Evolutionary conservation across 805 yeast species (phyloP).

Genomic region (Brettanomyces nanus): DNA sequence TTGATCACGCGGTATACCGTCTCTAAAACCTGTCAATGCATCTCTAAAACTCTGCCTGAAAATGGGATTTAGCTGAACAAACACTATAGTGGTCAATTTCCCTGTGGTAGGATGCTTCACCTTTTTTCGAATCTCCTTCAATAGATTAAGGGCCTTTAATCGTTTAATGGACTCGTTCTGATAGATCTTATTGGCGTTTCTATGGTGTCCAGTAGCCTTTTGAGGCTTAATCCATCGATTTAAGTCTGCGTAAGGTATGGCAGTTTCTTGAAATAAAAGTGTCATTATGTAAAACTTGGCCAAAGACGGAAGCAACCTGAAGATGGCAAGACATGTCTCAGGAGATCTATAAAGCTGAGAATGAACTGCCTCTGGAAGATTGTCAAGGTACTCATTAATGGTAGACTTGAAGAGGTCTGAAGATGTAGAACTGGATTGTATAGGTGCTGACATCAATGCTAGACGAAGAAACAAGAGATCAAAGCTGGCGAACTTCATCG

Average conservation of each 20-base stretch:
- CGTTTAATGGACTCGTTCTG: slow-evolving; percentile 76
- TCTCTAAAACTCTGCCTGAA: slow-evolving; percentile 70
- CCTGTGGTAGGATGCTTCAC: slow-evolving; percentile 28
- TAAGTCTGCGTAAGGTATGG: slow-evolving; percentile 56
- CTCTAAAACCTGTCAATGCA: slow-evolving; percentile 64
- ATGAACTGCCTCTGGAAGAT: slow-evolving; percentile 82
- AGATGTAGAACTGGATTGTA: neutral
- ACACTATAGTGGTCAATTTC: slow-evolving; percentile 22
- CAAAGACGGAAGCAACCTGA: slow-evolving; percentile 76
- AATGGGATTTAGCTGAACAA: slow-evolving; percentile 53
- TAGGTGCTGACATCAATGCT: neutral
- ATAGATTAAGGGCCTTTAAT: slow-evolving; percentile 65
- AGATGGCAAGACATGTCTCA: slow-evolving; percentile 92
- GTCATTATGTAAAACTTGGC: slow-evolving; percentile 87
- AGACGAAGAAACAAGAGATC: too few relatives aligned
- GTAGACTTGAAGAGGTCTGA: slow-evolving; percentile 49
- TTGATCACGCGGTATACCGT: slow-evolving; percentile 5
- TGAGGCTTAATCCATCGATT: slow-evolving; percentile 60
- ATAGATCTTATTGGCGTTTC: slow-evolving; percentile 31
- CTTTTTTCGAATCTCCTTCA: slow-evolving; percentile 43
- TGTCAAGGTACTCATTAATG: slow-evolving; percentile 84
- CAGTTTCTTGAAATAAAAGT: slow-evolving; percentile 73
- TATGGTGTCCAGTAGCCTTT: slow-evolving; percentile 14
- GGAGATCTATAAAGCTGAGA: slow-evolving; percentile 77
- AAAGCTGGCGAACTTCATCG: too few relatives aligned